A percentile compares a stretch with the other conserved stretches of the same genome.
Evolutionary conservation across 129 eudicot genomes (phyloP).

Genomic region (Saposhnikovia divaricata): DNA sequence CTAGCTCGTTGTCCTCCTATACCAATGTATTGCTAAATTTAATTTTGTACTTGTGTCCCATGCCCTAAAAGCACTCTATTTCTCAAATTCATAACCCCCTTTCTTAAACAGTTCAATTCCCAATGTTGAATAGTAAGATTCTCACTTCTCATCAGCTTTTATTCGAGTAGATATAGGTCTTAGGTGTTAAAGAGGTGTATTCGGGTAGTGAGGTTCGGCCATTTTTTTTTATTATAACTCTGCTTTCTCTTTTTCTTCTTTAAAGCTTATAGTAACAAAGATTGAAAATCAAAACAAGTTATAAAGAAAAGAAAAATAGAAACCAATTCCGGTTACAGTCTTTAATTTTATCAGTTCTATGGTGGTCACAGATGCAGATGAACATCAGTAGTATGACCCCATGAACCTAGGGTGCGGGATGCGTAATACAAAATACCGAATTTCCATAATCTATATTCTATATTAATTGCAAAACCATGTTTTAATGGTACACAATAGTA

Average conservation of each 20-base stretch:
- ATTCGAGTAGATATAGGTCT: neutral
- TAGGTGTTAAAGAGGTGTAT: neutral
- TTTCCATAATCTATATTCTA: too few relatives aligned
- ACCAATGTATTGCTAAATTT: neutral
- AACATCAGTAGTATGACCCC: too few relatives aligned
- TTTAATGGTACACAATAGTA: too few relatives aligned
- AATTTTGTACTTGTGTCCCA: constrained; percentile 3
- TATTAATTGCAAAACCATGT: too few relatives aligned
- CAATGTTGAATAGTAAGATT: neutral
- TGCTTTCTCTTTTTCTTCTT: neutral
- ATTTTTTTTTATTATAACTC: neutral
- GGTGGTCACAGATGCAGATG: too few relatives aligned
- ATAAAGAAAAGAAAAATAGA: too few relatives aligned
- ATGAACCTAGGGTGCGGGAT: too few relatives aligned
- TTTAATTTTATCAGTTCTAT: too few relatives aligned
- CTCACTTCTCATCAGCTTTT: neutral
- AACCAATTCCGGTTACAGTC: too few relatives aligned
- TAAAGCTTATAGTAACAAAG: neutral
- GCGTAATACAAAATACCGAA: too few relatives aligned
- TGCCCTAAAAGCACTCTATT: constrained; percentile 2
- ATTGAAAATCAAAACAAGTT: neutral
- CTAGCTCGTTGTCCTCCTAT: neutral
- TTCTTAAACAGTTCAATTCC: neutral
- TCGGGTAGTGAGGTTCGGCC: neutral
- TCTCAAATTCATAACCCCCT: neutral